These are phyloP conservation scores for Pestalotiopsis sp. DNA, from an alignment of 2,329 filamentous ascomycete species.

Conservation along the genomic window DNA sequence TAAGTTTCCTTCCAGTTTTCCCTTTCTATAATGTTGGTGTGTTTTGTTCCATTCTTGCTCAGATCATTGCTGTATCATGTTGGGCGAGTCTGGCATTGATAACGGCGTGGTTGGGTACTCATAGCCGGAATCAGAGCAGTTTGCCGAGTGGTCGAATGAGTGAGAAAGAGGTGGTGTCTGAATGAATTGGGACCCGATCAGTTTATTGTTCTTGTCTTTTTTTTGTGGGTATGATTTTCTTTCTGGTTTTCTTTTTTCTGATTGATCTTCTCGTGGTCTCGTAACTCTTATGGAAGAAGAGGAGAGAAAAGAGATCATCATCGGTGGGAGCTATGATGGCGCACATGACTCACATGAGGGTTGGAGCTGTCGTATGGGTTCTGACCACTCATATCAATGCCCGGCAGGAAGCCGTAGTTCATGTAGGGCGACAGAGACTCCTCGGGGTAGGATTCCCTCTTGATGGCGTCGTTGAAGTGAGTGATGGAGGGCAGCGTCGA, in stretches of 20 bases:
- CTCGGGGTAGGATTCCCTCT: conserved; percentile 65
- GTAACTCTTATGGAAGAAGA: not conserved
- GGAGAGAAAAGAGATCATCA: conserved; percentile 27
- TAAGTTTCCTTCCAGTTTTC: not conserved
- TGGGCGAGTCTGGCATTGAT: conserved; percentile 73
- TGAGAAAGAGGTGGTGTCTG: conserved; percentile 80
- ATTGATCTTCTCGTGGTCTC: not conserved
- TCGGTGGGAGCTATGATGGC: conserved; percentile 41
- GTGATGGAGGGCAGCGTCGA: conserved; percentile 67
- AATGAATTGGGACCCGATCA: conserved; percentile 49
- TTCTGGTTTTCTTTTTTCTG: conserved; percentile 14
- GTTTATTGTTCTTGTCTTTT: conserved; percentile 35
- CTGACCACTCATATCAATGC: conserved; percentile 63
- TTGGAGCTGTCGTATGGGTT: conserved; percentile 69
- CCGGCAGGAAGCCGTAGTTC: conserved; percentile 67
- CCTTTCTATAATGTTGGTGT: not conserved
- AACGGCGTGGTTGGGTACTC: conserved; percentile 72
- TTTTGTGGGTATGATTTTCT: not conserved
- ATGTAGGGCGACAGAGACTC: conserved; percentile 67
- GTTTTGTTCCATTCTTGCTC: not conserved
- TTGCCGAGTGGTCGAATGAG: conserved; percentile 69
- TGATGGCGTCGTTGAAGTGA: conserved; percentile 66
- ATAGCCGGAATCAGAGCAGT: conserved; percentile 63
- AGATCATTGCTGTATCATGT: conserved; percentile 41
- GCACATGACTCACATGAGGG: conserved; percentile 73